Evolutionary conservation across 108 stramenopile genomes (phyloP), one percentile per base, ranked within the genome.

Genomic region (Schizochytrium sp.): DNA sequence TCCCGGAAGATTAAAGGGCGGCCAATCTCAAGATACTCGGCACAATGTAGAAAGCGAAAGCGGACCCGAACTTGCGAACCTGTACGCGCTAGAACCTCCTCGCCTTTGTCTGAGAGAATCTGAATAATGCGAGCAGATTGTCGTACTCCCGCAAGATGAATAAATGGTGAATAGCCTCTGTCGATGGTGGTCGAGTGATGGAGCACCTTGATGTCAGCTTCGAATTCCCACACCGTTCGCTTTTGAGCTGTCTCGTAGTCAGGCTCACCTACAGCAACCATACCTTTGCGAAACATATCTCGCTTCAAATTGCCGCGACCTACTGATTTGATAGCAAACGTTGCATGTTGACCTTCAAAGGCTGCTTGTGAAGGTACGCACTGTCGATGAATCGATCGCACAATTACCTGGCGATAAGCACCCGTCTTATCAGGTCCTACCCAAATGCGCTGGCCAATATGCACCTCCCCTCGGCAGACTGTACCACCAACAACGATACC

Each of bases 401-500:
- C 91, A 58, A 89, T 57, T 41, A 94, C 93, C 41, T 89, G 93
- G 19, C 90, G 46, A 76, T 92, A 94, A 41, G 89, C 89, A 4
- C 94, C 94, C 13, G 87, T 56, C n/a, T 93, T 58, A 72, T 94
- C 93, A 4, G 94, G 94, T 4, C 94, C 94, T 5, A 94, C 47
- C 55, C 90, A 92, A 28, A 94, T 89, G 42, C 57, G 92, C 42
- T 93, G 90, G 60, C 91, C 91, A 2, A 72, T 38, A 40, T 46
- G 44, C 42, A 93, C 89, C 40, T 47, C 46, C 2, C 94, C 94
- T 60, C 93, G 72, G 8, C 92, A 49, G 58, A 94, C 88, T 4
- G 94, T 94, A 17, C 94, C 94, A 3, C 93, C 94, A 19, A 94
- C 93, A 15, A 94, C 93, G 19, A 94, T 60, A 28, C 94, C 94